Percentiles rank a stretch among this genome's conserved stretches.
Conservation (phyloP, 2,329 filamentous ascomycete species). For the Trichoderma sp. region DNA sequence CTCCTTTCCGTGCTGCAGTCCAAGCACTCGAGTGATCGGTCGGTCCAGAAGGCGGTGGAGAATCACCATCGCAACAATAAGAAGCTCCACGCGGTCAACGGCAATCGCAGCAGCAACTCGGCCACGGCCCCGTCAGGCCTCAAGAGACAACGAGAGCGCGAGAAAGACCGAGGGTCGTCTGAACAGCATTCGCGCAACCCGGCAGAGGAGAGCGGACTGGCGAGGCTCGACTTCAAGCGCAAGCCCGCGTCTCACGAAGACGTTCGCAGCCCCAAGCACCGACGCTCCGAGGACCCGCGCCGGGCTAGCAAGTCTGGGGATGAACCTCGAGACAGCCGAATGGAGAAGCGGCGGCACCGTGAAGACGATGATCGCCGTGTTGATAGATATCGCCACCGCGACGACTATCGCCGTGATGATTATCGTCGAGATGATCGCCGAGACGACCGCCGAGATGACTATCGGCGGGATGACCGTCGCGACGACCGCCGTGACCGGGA, state of each 20-base stretch:
- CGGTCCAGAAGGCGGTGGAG: constrained; percentile 77
- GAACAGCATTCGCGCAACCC: constrained; percentile 57
- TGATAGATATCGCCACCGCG: constrained; percentile 44
- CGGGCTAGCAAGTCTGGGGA: constrained; percentile 44
- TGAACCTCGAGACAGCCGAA: constrained; percentile 42
- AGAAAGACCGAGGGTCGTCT: constrained; percentile 43
- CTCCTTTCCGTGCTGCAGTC: constrained; percentile 90
- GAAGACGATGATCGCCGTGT: constrained; percentile 39
- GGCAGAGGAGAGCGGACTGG: constrained; percentile 54
- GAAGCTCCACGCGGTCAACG: constrained; percentile 62
- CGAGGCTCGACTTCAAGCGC: constrained; percentile 60
- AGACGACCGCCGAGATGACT: constrained; percentile 34
- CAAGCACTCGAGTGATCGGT: constrained; percentile 75
- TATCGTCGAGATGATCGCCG: constrained; percentile 33
- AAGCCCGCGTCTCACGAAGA: constrained; percentile 59
- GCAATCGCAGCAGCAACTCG: constrained; percentile 67
- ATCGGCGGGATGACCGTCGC: constrained; percentile 29
- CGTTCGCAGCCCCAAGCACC: constrained; percentile 48
- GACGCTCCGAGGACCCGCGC: constrained; percentile 46
- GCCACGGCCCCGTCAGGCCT: constrained; percentile 64
- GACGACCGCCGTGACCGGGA: constrained; percentile 27
- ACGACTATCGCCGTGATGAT: constrained; percentile 39
- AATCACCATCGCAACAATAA: constrained; percentile 96
- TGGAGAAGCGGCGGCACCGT: constrained; percentile 38
- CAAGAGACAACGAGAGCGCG: constrained; percentile 52